These are phyloP conservation scores for Cokeromyces recurvatus DNA, from an alignment of 371 early-diverging fungal genomes.

Conservation along the genomic window DNA sequence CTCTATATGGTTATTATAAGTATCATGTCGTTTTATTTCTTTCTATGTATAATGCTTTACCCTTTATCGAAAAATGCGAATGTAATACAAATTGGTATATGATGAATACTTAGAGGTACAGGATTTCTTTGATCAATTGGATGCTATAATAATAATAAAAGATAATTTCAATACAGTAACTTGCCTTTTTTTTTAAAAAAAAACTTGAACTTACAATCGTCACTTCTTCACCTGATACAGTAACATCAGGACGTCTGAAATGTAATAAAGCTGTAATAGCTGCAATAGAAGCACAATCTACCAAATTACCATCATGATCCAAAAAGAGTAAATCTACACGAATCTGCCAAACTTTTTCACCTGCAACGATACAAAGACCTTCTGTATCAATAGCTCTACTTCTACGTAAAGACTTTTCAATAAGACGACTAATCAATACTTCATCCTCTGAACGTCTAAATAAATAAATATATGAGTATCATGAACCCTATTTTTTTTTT, in stretches of 20 bases:
- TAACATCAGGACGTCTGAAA: slow-evolving; percentile 91
- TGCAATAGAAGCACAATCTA: slow-evolving; percentile 90
- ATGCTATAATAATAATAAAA: slow-evolving; percentile 56
- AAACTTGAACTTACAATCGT: slow-evolving; percentile 81
- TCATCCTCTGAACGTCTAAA: slow-evolving; percentile 75
- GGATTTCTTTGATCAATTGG: slow-evolving; percentile 80
- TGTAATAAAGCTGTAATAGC: slow-evolving; percentile 87
- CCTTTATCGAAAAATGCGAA: slow-evolving; percentile 89
- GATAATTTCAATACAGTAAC: no score
- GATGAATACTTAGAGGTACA: slow-evolving; percentile 90
- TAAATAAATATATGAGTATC: no score
- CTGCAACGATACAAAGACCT: slow-evolving; percentile 94
- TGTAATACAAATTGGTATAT: slow-evolving; percentile 89
- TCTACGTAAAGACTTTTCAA: slow-evolving; percentile 84
- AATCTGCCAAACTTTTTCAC: slow-evolving; percentile 92
- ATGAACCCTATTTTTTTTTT: neutral
- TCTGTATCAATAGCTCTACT: slow-evolving; percentile 93
- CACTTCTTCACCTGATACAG: slow-evolving; percentile 86
- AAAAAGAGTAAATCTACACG: slow-evolving; percentile 88
- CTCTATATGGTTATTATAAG: slow-evolving; percentile 45
- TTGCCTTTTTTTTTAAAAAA: no score
- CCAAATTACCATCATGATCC: slow-evolving; percentile 90
- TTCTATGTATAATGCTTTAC: slow-evolving; percentile 26
- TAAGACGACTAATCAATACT: slow-evolving; percentile 73
- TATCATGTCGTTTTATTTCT: neutral